phyloP scores from a whole-genome alignment of 495 filamentous ascomycete species.

The Penicillium ochrochloron region DNA sequence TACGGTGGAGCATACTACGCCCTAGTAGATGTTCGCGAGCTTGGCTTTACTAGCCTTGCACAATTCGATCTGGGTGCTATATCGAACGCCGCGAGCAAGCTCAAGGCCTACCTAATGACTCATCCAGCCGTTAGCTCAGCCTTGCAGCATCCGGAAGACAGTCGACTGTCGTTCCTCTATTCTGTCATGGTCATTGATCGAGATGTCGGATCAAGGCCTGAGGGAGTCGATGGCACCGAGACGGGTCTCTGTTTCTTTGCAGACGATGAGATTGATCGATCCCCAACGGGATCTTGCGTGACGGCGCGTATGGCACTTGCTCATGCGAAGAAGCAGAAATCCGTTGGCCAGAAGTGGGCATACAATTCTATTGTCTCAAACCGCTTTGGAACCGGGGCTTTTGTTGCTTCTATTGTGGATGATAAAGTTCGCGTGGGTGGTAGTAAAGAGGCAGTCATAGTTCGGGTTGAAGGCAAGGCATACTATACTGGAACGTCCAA shows the following conservation, averaged over 20 bases:
- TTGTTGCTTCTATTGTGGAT: constrained; percentile 9
- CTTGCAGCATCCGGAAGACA: constrained; percentile 15
- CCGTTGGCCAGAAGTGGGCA: constrained; percentile 21
- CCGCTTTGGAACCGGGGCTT: not conserved
- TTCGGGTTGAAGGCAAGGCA: constrained; percentile 24
- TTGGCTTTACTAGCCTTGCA: constrained; percentile 22
- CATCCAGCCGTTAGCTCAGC: constrained; percentile 17
- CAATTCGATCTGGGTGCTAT: constrained; percentile 17
- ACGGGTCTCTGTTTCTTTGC: constrained; percentile 33
- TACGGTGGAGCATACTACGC: constrained; percentile 26
- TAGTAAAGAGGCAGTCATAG: not conserved
- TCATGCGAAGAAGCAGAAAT: constrained; percentile 22
- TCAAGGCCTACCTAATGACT: constrained; percentile 21
- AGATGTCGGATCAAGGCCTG: constrained; percentile 32
- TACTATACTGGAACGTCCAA: constrained; percentile 23
- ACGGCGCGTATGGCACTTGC: constrained; percentile 31
- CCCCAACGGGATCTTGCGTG: constrained; percentile 35
- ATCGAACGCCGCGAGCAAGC: constrained; percentile 21
- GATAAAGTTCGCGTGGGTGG: constrained; percentile 3
- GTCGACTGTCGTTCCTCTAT: constrained; percentile 24
- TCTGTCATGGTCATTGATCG: constrained; percentile 26
- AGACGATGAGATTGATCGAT: constrained; percentile 34
- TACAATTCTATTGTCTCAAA: constrained; percentile 30
- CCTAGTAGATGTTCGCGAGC: constrained; percentile 20
- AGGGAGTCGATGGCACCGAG: constrained; percentile 15